Percentiles rank a stretch among this genome's conserved stretches.
Conservation (phyloP, 208 protist species). For the Acanthamoeba polyphaga region DNA sequence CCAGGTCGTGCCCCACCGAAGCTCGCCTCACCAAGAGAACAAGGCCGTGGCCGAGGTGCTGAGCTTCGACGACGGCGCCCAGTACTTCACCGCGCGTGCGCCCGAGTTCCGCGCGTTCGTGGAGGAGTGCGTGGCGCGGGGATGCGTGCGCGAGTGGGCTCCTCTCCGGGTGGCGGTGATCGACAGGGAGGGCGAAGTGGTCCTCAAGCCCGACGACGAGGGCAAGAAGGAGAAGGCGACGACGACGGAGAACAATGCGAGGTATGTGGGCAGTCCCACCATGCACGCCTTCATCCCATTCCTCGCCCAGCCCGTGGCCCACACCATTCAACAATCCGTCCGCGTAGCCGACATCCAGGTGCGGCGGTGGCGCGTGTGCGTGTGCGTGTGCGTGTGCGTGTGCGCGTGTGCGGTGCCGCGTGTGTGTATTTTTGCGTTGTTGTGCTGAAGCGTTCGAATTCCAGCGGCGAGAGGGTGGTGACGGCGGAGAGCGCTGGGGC, state of each 20-base stretch:
- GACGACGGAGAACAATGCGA: not conserved
- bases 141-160: conserved; percentile 8
- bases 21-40: not conserved
- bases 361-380: not conserved
- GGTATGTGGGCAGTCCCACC: conserved; percentile 29
- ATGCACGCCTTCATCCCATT: not conserved
- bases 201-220: not conserved
- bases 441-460: no score
- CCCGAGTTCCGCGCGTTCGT: not conserved
- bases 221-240: not conserved
- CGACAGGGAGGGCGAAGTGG: conserved; percentile 2
- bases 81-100: conserved; percentile 14
- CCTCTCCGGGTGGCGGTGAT: not conserved
- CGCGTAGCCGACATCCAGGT: not conserved
- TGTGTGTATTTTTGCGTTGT: no score
- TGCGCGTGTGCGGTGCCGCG: no score
- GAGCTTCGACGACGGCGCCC: conserved; percentile 15
- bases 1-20: not conserved
- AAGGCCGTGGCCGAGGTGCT: not conserved
- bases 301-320: conserved; percentile 31
- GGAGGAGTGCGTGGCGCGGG: not conserved
- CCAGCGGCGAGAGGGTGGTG: not conserved
- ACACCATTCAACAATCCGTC: not conserved
- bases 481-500: not conserved
- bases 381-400: no score